A percentile compares a stretch with the other conserved stretches of the same genome.
Evolutionary conservation across 768 basidiomycete species (phyloP).

Genomic region (Postia placenta): DNA sequence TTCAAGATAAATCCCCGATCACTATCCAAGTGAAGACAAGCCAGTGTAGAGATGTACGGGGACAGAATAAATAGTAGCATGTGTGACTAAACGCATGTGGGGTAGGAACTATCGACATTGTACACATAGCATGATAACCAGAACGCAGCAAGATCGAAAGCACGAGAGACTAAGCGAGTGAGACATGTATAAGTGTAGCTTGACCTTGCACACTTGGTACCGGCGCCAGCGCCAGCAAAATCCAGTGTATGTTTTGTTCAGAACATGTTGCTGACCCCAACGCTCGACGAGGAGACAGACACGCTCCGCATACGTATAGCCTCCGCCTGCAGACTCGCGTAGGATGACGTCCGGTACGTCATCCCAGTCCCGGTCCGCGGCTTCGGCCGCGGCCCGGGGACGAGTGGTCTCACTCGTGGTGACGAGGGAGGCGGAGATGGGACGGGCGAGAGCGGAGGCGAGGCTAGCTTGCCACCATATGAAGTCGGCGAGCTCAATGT

Average conservation of each 20-base stretch:
- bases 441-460: neutral
- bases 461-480: conserved; percentile 5
- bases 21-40: too few relatives aligned
- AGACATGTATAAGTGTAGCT: neutral
- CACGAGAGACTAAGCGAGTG: neutral
- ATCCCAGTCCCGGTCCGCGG: conserved; percentile 67
- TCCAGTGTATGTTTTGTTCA: neutral
- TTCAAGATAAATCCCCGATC: too few relatives aligned
- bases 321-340: conserved; percentile 14
- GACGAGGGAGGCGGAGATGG: conserved; percentile 6
- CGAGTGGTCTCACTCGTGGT: conserved; percentile 12
- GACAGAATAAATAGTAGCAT: neutral
- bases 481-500: neutral
- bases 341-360: conserved; percentile 38
- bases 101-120: neutral
- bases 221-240: neutral
- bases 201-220: too few relatives aligned
- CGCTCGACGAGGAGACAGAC: conserved; percentile 9
- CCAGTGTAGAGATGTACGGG: neutral
- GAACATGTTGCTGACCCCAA: conserved; percentile 3
- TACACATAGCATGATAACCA: neutral
- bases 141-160: neutral
- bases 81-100: neutral
- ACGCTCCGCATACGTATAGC: conserved; percentile 9
- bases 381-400: conserved; percentile 29